A percentile compares a stretch with the other conserved stretches of the same genome.
phyloP scores from a whole-genome alignment of 352 stramenopile species.

The Phytopythium kandeliae region DNA sequence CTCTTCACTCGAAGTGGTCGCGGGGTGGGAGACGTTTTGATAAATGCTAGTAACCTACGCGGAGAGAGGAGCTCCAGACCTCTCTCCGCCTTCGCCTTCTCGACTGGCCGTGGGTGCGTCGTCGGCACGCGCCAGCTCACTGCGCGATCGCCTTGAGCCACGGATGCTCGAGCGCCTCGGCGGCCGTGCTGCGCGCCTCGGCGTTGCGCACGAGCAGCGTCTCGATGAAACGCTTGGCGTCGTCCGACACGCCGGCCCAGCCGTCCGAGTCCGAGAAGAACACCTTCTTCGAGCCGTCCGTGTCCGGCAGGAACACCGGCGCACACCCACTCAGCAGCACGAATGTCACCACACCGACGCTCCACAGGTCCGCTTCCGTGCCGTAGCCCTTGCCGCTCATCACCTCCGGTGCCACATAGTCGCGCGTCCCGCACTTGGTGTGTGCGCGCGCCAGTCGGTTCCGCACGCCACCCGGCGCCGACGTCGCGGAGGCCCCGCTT shows the following conservation, averaged over 20 bases:
- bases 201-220: slow-evolving; percentile 68
- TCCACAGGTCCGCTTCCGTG: slow-evolving; percentile 93
- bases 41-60: slow-evolving; percentile 19
- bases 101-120: no score
- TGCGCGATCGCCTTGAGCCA: slow-evolving; percentile 46
- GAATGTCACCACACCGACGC: slow-evolving; percentile 89
- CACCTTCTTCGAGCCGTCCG: slow-evolving; percentile 61
- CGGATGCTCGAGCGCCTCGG: slow-evolving; percentile 65
- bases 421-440: slow-evolving; percentile 80
- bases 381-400: slow-evolving; percentile 91
- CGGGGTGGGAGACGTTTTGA: slow-evolving; percentile 7
- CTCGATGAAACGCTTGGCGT: slow-evolving; percentile 70
- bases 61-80: neutral
- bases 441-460: slow-evolving; percentile 67
- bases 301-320: slow-evolving; percentile 59
- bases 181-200: slow-evolving; percentile 61
- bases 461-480: slow-evolving; percentile 27
- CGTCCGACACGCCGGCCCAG: slow-evolving; percentile 49
- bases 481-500: slow-evolving; percentile 7
- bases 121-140: neutral
- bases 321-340: slow-evolving; percentile 82
- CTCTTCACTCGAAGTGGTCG: slow-evolving; percentile 2
- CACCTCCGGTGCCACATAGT: slow-evolving; percentile 82
- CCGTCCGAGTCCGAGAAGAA: slow-evolving; percentile 64
- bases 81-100: neutral